Percentiles rank a stretch among this genome's conserved stretches.
Conservation (phyloP, 208 protist species). For the Zelonia costaricensis region DNA sequence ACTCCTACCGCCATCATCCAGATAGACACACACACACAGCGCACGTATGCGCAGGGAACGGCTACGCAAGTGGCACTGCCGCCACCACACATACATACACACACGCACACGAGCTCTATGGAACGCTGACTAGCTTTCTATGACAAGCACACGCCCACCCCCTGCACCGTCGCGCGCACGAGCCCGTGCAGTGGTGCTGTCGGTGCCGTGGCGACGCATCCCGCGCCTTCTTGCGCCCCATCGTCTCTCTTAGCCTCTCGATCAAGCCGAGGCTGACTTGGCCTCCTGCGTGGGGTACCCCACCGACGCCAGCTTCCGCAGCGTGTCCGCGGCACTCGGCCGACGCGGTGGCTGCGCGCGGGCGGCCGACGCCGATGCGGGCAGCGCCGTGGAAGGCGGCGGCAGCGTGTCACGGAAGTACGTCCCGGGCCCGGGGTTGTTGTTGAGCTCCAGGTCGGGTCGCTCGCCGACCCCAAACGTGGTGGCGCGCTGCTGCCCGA, state of each 20-base stretch:
- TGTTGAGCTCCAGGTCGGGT: slow-evolving; percentile 1
- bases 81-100: neutral
- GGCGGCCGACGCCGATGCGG: neutral
- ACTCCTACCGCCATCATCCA: too few species aligned
- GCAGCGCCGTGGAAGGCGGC: neutral
- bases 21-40: neutral
- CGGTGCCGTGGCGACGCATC: too few species aligned
- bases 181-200: neutral
- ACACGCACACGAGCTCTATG: neutral
- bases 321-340: slow-evolving; percentile 26
- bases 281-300: slow-evolving; percentile 27
- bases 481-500: neutral
- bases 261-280: too few species aligned
- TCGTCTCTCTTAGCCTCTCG: too few species aligned
- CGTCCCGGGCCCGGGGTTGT: slow-evolving; percentile 10
- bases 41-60: too few species aligned
- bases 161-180: neutral
- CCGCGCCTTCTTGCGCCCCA: too few species aligned
- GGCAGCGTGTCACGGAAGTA: slow-evolving; percentile 10
- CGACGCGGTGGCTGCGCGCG: neutral
- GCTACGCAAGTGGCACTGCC: neutral
- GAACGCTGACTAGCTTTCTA: neutral
- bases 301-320: slow-evolving; percentile 28
- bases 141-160: neutral
- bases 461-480: slow-evolving; percentile 9